Evolutionary conservation across 768 basidiomycete species (phyloP), one percentile per base, ranked within the genome.

Genomic region (Galerina sulciceps): DNA sequence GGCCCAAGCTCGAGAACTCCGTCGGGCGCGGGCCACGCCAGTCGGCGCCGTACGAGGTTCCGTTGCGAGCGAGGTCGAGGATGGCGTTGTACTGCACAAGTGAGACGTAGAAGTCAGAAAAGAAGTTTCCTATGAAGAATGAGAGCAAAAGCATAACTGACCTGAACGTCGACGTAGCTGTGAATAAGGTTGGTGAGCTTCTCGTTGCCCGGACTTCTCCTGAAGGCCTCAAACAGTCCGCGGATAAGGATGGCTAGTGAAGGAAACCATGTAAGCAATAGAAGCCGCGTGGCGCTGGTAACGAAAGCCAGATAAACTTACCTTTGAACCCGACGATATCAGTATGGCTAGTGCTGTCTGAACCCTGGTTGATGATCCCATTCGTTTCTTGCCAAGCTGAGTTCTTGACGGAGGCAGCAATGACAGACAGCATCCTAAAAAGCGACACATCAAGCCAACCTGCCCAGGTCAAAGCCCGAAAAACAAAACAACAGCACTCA

Each of bases 291-390:
- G 31, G 26, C 4, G 26, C 26, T 31, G 26, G 26, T 26, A 26
- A 26, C 26, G 26, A n/a, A 34, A 34, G 48, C 20, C 37, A 13
- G 23, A 34, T 23, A 46, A 18, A 35, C 60, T 11, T 26, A 80
- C 84, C 77, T 73, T 85, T 85, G 69, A 84, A 84, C 6, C 82
- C 81, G 23, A 82, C 78, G 5, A 70, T 74, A 56, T 84, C 82
- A 54, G 82, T 78, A 55, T 83, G 76, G 6, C 62, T 61, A 5
- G 60, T 66, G 9, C 72, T 71, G 60, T 74, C 76, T 10, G 77
- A 69, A 18, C 81, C 82, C 66, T 85, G 84, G 11, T 80, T 84
- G 60, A 85, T 82, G 18, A 84, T 75, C 1, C 83, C 82, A 58
- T 84, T 73, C 15, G 64, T 61, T 10, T 79, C 79, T 64, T 83